Evolutionary conservation across 495 filamentous ascomycete genomes (phyloP), one percentile per base, ranked within the genome.

Genomic region (Hypoxylon fuscum): DNA sequence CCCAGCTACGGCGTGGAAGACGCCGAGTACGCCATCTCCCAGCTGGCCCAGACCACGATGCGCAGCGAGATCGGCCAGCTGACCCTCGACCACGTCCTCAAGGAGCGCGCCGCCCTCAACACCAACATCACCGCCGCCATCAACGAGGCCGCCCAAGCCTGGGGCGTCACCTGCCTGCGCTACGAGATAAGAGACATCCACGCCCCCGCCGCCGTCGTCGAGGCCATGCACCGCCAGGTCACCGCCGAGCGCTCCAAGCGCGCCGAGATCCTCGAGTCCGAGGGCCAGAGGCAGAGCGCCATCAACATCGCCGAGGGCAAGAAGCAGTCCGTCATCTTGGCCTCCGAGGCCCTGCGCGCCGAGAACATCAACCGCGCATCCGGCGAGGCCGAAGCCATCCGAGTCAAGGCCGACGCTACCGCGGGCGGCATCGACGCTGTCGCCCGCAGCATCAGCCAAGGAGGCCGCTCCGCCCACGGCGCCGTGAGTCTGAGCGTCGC

Each of bases 111-210:
- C 1, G 90, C 89, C 2, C 89, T 98, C 53, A 98, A 98, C 79
- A 91, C 85, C 63, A 98, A 98, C 77, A 98, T 98, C 73, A 98
- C 95, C 12, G 86, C 90, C 51, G 96, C 96, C 14, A 97, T 98
- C 82, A 98, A 98, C 78, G 95, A 98, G 71, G 96, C 95, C 0
- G 93, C 96, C 0, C 88, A 93, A 55, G 93, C 92, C 46, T 98
- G 95, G 95, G 95, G 95, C 55, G 92, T 98, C 14, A 88, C 91
- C 14, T 98, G 96, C 70, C 82, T 98, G 44, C 90, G 95, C 18
- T 98, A 98, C 79, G 95, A 98, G 76, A 98, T 98, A 68, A 80
- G 96, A 45, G 96, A 98, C 76, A 98, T 98, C 76, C 95, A 98
- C 73, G 96, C 95, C 0, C 95, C 95, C 0, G 90, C 90, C 5